phyloP scores from a whole-genome alignment of 352 stramenopile genomes.

The Phytophthora vignae region DNA sequence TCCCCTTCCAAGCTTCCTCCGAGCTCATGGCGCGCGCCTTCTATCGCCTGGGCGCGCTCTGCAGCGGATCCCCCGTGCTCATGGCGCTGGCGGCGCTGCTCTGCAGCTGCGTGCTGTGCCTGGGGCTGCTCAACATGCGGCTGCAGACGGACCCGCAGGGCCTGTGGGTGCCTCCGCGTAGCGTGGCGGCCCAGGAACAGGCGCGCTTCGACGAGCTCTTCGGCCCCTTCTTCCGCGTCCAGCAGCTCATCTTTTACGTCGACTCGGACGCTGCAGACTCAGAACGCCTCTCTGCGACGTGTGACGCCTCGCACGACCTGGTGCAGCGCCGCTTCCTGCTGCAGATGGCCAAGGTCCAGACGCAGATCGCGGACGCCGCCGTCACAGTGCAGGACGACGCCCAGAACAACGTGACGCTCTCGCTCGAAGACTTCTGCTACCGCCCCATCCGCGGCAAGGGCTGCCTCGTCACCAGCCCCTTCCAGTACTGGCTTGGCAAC shows the following conservation, averaged over 20 bases:
- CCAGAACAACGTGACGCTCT: constrained; percentile 42
- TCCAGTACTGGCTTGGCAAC: constrained; percentile 84
- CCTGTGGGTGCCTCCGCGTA: constrained; percentile 81
- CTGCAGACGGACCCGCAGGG: constrained; percentile 83
- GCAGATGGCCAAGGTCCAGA: constrained; percentile 71
- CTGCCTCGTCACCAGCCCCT: constrained; percentile 83
- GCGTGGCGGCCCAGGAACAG: constrained; percentile 70
- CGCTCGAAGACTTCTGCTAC: constrained; percentile 83
- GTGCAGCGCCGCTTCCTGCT: constrained; percentile 68
- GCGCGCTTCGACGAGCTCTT: constrained; percentile 83
- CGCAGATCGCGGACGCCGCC: constrained; percentile 51
- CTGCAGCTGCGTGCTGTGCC: constrained; percentile 62
- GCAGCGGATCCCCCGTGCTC: constrained; percentile 52
- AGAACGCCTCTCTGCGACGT: not conserved
- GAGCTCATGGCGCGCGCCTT: constrained; percentile 54
- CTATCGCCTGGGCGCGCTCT: constrained; percentile 65
- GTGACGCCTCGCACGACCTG: constrained; percentile 53
- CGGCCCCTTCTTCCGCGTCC: constrained; percentile 85
- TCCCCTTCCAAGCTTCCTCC: not conserved
- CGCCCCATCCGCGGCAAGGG: constrained; percentile 79
- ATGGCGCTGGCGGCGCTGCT: constrained; percentile 55
- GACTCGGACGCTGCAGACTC: constrained; percentile 18
- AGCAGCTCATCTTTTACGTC: constrained; percentile 89
- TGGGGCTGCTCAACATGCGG: constrained; percentile 64
- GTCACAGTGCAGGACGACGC: constrained; percentile 30